Base-by-base conservation (phyloP, 2,329 filamentous ascomycete species). In the Aspergillus oerlinghausenensis region DNA sequence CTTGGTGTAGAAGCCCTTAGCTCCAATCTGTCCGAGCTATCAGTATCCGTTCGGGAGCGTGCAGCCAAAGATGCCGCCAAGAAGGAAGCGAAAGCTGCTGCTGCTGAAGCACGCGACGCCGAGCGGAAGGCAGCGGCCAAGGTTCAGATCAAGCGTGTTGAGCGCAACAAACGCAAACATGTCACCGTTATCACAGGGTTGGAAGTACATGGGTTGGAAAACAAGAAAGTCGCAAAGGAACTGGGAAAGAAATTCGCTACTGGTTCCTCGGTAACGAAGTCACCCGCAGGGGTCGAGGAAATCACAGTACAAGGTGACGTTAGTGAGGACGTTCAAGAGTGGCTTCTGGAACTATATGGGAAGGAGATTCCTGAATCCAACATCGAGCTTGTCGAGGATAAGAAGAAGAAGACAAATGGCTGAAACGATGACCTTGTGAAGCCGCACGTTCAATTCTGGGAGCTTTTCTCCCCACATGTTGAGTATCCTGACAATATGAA, bases 171-270 rank as follows among this genome's bases (percentile, higher is more conserved):
- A 83, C 86, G 94, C 70, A 99, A 99, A 79, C 95, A 87, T 72
- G 92, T 99, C 54, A 99, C 94, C 0, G 88, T 92, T 17, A 87
- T 99, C n/a, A 85, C 85, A 6, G 94, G 94, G 0, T 81, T 99
- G 21, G 94, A 99, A 74, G 86, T 88, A 0, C 96, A 97, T 69
- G 91, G 91, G 0, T 75, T 97, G 45, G 93, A 97, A 55, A 82
- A 97, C 69, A 99, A 99, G 77, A 97, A 97, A 79, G 82, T 96
- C 7, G 88, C 92, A 57, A 97, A 97, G 80, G 94, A 97, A 70
- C 87, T 97, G 65, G 94, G 94, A 61, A 99, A 97, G 84, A 97
- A 97, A 78, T 97, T 99, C 71, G 94, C 94, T 29, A 97, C 94
- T 9, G 94, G 94, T 0, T 88, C 87, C 17, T 92, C 88, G 48